Evolutionary conservation across 169 alveolate genomes (phyloP), one percentile per base, ranked within the genome.

Genomic region (Besnoitia besnoiti): DNA sequence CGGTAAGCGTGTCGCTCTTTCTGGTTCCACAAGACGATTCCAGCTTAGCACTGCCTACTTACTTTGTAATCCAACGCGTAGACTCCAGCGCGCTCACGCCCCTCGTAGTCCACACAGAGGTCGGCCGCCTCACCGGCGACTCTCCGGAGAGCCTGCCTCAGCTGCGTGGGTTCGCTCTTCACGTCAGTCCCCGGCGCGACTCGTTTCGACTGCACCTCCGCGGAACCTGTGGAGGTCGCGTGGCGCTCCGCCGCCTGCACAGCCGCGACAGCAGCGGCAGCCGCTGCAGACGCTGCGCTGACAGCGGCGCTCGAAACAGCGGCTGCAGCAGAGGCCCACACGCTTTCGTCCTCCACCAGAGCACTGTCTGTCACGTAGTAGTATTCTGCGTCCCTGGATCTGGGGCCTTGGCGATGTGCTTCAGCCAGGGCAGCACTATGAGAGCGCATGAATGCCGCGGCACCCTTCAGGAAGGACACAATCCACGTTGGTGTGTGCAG

Each of bases 401-500:
- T 21, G 33, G 14, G 3, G 46, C 82, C 3, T 8, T 73, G n/a
- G 8, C 16, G 27, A 73, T 16, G 82, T n/a, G 82, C 82, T 8
- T 73, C 82, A 37, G 44, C 44, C 1, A 37, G 47, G n/a, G 27
- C 3, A 30, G n/a, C 12, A 73, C 39, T n/a, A 19, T 73, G 82
- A n/a, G 82, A 39, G 46, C 82, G 82, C 46, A 73, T 73, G 82
- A 73, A 73, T 51, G 87, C 87, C 7, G 87, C 87, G 1, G 87
- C 37, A 40, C 55, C 87, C 40, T 77, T 77, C 61, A 77, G 87
- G 87, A 77, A 77, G 0, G 94, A 91, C 44, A 91, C 91, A 35
- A 91, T 51, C 94, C 94, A 91, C 84, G 59, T 80, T 19, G 94
- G 91, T 19, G 94, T 47, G 55, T 91, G 94, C 49, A 91, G 79